Percentiles rank a stretch among this genome's conserved stretches.
Evolutionary conservation across 345 rosid genomes (phyloP).

Genomic region (Hibiscus tridactylites): DNA sequence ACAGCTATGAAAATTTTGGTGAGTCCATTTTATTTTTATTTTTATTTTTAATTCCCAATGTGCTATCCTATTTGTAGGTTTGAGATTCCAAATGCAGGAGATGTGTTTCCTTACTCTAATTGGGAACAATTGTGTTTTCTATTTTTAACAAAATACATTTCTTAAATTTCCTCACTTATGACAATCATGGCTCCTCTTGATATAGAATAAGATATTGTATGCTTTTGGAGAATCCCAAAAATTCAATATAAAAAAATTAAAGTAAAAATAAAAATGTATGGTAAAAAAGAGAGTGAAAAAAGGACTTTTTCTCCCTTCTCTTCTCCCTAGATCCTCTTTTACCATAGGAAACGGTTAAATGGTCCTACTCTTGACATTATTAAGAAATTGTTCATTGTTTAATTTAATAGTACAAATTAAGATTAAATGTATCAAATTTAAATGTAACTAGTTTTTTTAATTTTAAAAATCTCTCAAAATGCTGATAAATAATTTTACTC

Average conservation of each 20-base stretch:
- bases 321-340: background rate
- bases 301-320: background rate
- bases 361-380: background rate
- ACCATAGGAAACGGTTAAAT: background rate
- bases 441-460: too few species aligned
- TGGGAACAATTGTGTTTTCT: conserved; percentile 13
- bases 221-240: background rate
- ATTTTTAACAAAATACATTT: background rate
- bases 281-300: background rate
- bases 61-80: conserved; percentile 13
- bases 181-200: conserved; percentile 1
- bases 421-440: too few species aligned
- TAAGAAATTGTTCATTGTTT: too few species aligned
- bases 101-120: conserved; percentile 27
- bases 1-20: background rate
- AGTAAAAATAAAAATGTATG: background rate
- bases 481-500: too few species aligned
- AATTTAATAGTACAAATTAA: too few species aligned
- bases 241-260: background rate
- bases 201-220: background rate
- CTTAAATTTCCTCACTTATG: background rate
- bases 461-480: too few species aligned
- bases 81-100: conserved; percentile 37
- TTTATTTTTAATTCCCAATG: background rate
- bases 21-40: background rate